Base-by-base conservation (phyloP, 331 rosid genomes). In the Dryas integrifolia region DNA sequence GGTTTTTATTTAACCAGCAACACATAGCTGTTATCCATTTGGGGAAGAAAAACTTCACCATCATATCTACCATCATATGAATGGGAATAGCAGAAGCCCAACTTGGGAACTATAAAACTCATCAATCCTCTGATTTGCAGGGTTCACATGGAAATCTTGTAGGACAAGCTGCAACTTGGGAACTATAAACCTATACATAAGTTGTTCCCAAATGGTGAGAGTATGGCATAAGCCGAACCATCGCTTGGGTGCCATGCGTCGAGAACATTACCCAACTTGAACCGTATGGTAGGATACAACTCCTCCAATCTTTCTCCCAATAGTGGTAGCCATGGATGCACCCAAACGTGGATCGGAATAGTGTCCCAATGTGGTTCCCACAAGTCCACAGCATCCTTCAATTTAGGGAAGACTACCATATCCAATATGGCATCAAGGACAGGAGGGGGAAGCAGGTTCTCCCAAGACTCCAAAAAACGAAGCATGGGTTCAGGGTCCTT, bases 191-290 rank as follows among this genome's bases (percentile, higher is more conserved):
- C 90, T 84, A 49, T 82, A 89, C 97, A 93, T 85, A 41, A 93
- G 96, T 13, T 90, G 94, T 75, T 93, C 96, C 98, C 97, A 93
- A 72, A 96, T 93, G 9, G 97, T 43, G 98, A 93, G 74, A 93
- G 76, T 79, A 93, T 89, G 26, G 94, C 84, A 84, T 86, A 86
- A 1, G 98, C 97, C 82, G 96, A 93, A 3, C 76, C 86, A 78
- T 93, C 96, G 69, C 91, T 93, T 14, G 98, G 98, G 71, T 93
- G 96, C 98, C 98, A 93, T 24, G 95, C 96, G 53, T 96, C 97
- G 62, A 93, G 96, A 86, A 89, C 87, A 59, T 84, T 80, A 75
- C 96, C 81, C 87, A 93, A 80, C 87, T 91, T 93, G 69, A 79
- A 86, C 18, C 97, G 91, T 74, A 93, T 91, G 58, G 79, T 86